Evolutionary conservation across 306 rosid species (phyloP), one percentile per base, ranked within the genome.

Genomic region (Quercus engelmannii): DNA sequence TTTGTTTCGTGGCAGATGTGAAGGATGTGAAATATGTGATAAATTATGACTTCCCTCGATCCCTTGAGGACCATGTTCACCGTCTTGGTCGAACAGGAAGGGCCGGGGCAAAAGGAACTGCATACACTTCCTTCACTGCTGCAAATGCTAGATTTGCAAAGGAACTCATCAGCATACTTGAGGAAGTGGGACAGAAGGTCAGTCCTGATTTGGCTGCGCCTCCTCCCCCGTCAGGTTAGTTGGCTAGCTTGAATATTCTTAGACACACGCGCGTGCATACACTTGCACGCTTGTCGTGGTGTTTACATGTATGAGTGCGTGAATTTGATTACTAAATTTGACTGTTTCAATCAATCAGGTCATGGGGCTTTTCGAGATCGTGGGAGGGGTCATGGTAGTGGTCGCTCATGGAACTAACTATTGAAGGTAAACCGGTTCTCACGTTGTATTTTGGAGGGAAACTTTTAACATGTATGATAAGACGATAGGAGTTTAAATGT

Each of bases 81-180:
- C 96, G 97, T 51, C 93, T 95, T 84, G 99, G 99, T n/a, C 83
- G 98, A 81, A 93, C 98, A 30, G 98, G 99, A 69, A 90, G 99
- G 86, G 99, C 96, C 55, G 97, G 99, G 74, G 99, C 99, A 41
- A 95, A 95, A 87, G 98, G 99, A 87, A 95, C 98, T 33, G 99
- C 99, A 2, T n/a, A n/a, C 83, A 89, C 99, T 73, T 95, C 91
- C 90, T 95, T 95, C 78, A 95, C 98, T 2, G 99, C 94, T 64
- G 90, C 94, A 43, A 95, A 95, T 88, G 99, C 98, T 71, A 89
- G 99, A 82, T 95, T 95, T 71, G 97, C 97, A 5, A 93, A 93
- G 85, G 99, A 93, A 80, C 96, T 95, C 51, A 90, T 90, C 69
- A 78, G 82, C 81, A 89, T 95, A 80, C 99, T 93, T 14, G 97